Base-by-base conservation (phyloP, 164 flowering plant genomes). In the Tetrastigma voinierianum region DNA sequence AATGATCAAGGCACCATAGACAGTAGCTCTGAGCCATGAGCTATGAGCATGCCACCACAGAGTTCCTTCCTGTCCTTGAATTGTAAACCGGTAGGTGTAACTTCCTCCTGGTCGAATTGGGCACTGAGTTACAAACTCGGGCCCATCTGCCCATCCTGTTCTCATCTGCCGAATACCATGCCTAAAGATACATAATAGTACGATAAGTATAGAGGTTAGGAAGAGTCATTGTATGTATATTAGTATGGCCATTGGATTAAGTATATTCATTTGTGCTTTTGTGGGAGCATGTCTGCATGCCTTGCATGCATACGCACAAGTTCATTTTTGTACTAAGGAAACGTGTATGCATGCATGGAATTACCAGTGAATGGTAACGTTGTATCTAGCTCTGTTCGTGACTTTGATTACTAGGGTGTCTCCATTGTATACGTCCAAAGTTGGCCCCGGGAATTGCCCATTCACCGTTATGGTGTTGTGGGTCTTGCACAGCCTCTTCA, bases 401-500 rank as follows among this genome's bases (percentile, higher is more conserved):
- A 87, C 98, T 10, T 79, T 88, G 68, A 94, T 70, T 1, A 82
- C 84, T 0, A 91, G 76, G 10, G 89, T 87, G 75, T 91, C 98
- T 1, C 97, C 98, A 62, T 90, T 84, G 64, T 78, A 78, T 0
- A 83, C 84, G 69, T 90, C 95, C 77, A 94, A 59, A 13, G 97
- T 88, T 4, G 97, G 97, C 0, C 97, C 97, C 0, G 97, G 98
- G 51, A 59, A 81, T 74, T 86, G 89, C 43, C 97, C 98, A 43
- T 94, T 94, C 23, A 94, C 97, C 7, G 96, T 91, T 32, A 94
- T 88, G 21, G 72, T 54, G 68, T 74, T 84, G 44, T 76, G 86
- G 46, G 96, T 81, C 9, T 82, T 91, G 93, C 97, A 94, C 89
- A 91, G 89, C 91, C 97, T 94, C 91, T 90, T 90, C 90, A 94